These are phyloP conservation scores for Stemphylium vesicarium DNA, from an alignment of 2,329 filamentous ascomycete genomes.

Conservation along the genomic window DNA sequence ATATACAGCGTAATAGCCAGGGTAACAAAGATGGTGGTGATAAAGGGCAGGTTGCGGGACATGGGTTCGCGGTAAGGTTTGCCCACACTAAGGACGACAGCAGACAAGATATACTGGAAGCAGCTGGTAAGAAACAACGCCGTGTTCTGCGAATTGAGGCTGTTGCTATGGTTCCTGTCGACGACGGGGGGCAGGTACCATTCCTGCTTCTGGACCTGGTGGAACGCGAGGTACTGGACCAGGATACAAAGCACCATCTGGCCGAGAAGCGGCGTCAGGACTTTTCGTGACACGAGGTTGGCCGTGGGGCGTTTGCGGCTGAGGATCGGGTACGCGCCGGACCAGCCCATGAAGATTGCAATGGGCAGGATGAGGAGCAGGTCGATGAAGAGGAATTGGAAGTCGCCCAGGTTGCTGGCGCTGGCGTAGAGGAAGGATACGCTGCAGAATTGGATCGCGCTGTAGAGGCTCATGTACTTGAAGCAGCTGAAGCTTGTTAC, in stretches of 20 bases:
- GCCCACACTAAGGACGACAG: conserved; percentile 88
- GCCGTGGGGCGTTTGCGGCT: conserved; percentile 88
- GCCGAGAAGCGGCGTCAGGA: conserved; percentile 85
- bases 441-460: conserved; percentile 97
- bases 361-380: conserved; percentile 91
- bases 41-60: conserved; percentile 82
- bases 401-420: conserved; percentile 93
- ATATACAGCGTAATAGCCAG: conserved; percentile 77
- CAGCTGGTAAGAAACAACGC: conserved; percentile 87
- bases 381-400: conserved; percentile 98
- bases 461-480: conserved; percentile 99
- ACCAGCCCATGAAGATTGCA: conserved; percentile 99
- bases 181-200: conserved; percentile 86
- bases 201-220: conserved; percentile 75
- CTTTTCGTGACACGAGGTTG: conserved; percentile 89
- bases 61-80: conserved; percentile 85
- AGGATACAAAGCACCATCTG: conserved; percentile 83
- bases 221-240: conserved; percentile 76
- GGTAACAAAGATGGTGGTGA: conserved; percentile 74
- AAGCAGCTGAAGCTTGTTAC: conserved; percentile 99
- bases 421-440: conserved; percentile 96
- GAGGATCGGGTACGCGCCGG: conserved; percentile 77
- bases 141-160: conserved; percentile 92
- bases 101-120: conserved; percentile 93
- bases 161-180: conserved; percentile 79